A percentile compares a stretch with the other conserved stretches of the same genome.
These are phyloP conservation scores for Thuja plicata DNA, from an alignment of 83 land plant genomes.

Conservation along the genomic window DNA sequence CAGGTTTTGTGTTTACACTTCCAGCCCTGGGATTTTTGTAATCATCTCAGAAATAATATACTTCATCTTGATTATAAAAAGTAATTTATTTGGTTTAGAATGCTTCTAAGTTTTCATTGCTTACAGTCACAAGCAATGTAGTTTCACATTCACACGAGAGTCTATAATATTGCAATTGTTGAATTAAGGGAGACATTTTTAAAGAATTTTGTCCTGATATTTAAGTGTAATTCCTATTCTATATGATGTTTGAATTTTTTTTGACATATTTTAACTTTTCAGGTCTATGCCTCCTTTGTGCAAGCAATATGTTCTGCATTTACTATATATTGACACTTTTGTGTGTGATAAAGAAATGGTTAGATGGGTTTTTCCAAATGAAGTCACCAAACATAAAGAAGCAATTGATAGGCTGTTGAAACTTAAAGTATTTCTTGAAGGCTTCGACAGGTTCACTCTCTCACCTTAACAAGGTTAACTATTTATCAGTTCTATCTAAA, in stretches of 20 bases:
- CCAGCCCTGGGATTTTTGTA: too few relatives aligned
- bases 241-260: not conserved
- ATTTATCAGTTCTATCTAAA: not conserved
- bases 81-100: not conserved
- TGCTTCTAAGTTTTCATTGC: not conserved
- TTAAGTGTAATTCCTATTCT: not conserved
- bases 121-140: not conserved
- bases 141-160: not conserved
- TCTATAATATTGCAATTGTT: not conserved
- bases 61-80: too few relatives aligned
- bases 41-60: too few relatives aligned
- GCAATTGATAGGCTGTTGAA: constrained; percentile 20
- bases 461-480: not conserved
- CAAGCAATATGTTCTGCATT: constrained; percentile 15
- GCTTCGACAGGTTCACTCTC: not conserved
- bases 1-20: too few relatives aligned
- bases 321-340: constrained; percentile 12
- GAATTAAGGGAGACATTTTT: not conserved
- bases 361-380: constrained; percentile 11
- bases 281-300: constrained; percentile 24
- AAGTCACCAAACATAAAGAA: constrained; percentile 15
- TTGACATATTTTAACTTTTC: not conserved
- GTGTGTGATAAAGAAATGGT: constrained; percentile 1
- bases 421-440: constrained; percentile 15
- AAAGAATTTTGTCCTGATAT: not conserved